Percentiles rank a stretch among this genome's conserved stretches.
These are phyloP conservation scores for Sordariomycetes sp. DNA, from an alignment of 2,329 filamentous ascomycete species.

Conservation along the genomic window DNA sequence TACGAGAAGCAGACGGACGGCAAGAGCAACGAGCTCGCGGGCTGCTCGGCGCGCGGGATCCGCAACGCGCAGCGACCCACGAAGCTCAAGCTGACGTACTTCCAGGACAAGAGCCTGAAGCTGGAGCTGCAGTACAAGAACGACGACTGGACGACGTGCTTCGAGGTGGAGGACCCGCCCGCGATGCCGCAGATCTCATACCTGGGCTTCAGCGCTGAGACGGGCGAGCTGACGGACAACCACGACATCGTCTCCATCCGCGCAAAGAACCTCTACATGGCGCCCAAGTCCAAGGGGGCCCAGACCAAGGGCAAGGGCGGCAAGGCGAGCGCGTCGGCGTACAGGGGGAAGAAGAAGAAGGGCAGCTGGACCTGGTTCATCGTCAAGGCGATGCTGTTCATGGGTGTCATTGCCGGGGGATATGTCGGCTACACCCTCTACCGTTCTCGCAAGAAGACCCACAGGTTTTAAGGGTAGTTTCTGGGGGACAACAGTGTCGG, in stretches of 20 bases:
- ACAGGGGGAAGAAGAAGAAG: slow-evolving; percentile 13
- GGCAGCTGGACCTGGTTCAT: slow-evolving; percentile 53
- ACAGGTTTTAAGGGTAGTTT: slow-evolving; percentile 38
- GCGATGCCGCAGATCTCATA: slow-evolving; percentile 71
- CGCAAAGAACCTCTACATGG: slow-evolving; percentile 79
- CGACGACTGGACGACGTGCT: slow-evolving; percentile 85
- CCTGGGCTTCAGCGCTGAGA: slow-evolving; percentile 76
- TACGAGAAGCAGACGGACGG: slow-evolving; percentile 95
- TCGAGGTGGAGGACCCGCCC: slow-evolving; percentile 59
- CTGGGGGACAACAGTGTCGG: background rate
- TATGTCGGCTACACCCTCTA: slow-evolving; percentile 86
- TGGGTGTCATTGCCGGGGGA: slow-evolving; percentile 55
- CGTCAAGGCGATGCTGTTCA: slow-evolving; percentile 72
- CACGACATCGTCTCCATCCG: slow-evolving; percentile 88
- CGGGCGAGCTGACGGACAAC: slow-evolving; percentile 92
- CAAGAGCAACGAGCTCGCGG: slow-evolving; percentile 84
- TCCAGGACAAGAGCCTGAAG: slow-evolving; percentile 86
- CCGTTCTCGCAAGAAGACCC: slow-evolving; percentile 47
- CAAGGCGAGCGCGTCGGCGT: slow-evolving; percentile 17
- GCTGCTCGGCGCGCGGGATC: slow-evolving; percentile 88
- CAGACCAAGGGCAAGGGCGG: slow-evolving; percentile 23
- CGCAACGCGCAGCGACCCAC: slow-evolving; percentile 71
- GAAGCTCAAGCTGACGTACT: slow-evolving; percentile 84
- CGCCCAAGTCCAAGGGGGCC: slow-evolving; percentile 26
- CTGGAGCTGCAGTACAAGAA: slow-evolving; percentile 91